Base-by-base conservation (phyloP, 2,329 filamentous ascomycete species). In the Venturia oleaginea region DNA sequence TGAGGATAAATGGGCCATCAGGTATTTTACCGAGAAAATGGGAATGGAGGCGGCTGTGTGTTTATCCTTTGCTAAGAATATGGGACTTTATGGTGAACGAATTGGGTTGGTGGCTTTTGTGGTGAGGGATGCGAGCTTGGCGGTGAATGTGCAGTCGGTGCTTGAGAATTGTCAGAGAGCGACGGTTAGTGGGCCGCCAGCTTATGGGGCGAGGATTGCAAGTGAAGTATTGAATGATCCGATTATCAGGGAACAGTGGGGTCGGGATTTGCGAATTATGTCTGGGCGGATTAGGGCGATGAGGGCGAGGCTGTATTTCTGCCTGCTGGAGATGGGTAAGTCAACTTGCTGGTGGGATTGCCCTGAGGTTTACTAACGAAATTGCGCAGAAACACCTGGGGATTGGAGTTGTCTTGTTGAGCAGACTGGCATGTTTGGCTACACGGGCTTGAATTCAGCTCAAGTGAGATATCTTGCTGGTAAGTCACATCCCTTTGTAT, bases 371-470 rank as follows among this genome's bases (percentile, higher is more conserved):
- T 76, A 34, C 65, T 67, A n/a, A 55, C 65, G 1, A 69, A 69
- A 48, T 65, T 77, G 6, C 62, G 69, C 40, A 65, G 64, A 63
- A 8, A 72, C 69, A 2, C 68, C 68, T 3, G 73, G 73, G 0
- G 65, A 68, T 40, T 77, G 73, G 76, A 66, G 66, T 0, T 71
- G 74, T 61, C 65, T 77, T 34, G 67, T 66, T 62, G 51, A 66
- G 30, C 71, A 78, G 71, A 75, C 75, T 62, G 77, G 76, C 7
- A 78, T 79, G 76, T 78, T 78, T 65, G 72, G 70, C 4, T 76
- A 74, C 65, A 76, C 76, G 0, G 75, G 76, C 0, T 65, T 78
- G 57, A 68, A 59, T 7, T 59, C 67, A 10, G 66, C 70, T 38
- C 72, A 77, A 46, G 73, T 78, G 3, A 38, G 30, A 3, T 63